Evolutionary conservation across 2,329 filamentous ascomycete genomes (phyloP).

Genomic region (Mycosphaerelloides madeirae): DNA sequence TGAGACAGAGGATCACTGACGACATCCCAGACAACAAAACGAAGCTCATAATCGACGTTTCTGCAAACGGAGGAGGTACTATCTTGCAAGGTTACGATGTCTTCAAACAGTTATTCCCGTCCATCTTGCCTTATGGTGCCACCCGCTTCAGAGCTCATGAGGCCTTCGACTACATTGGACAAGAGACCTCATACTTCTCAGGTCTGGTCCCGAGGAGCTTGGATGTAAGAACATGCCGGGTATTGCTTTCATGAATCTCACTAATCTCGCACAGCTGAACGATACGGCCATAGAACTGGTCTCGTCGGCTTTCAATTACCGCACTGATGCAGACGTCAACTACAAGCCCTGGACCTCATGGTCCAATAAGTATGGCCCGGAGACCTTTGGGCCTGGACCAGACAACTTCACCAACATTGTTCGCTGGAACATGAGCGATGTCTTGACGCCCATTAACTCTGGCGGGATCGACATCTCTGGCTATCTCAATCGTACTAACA

Average conservation of each 20-base stretch:
- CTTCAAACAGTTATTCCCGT: slow-evolving; percentile 55
- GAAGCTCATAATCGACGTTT: slow-evolving; percentile 57
- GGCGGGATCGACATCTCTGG: slow-evolving; percentile 43
- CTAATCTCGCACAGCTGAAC: slow-evolving; percentile 21
- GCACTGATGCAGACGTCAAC: slow-evolving; percentile 44
- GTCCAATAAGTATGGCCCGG: slow-evolving; percentile 45
- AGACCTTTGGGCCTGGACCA: slow-evolving; percentile 37
- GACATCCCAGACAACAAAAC: slow-evolving; percentile 45
- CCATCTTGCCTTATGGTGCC: slow-evolving; percentile 46
- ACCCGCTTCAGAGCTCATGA: slow-evolving; percentile 51
- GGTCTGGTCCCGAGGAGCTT: slow-evolving; percentile 31
- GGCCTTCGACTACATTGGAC: slow-evolving; percentile 41
- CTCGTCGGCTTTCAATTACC: slow-evolving; percentile 44
- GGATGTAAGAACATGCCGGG: slow-evolving; percentile 20
- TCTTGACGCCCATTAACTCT: slow-evolving; percentile 35
- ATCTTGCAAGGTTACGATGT: slow-evolving; percentile 56
- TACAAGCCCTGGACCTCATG: slow-evolving; percentile 46
- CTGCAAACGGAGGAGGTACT: slow-evolving; percentile 55
- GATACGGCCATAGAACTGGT: slow-evolving; percentile 41
- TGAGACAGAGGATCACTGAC: not conserved
- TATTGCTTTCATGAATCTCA: slow-evolving; percentile 25
- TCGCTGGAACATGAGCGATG: slow-evolving; percentile 49
- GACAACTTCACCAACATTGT: slow-evolving; percentile 56
- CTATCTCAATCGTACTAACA: slow-evolving; percentile 46
- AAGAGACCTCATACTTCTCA: slow-evolving; percentile 36